These are phyloP conservation scores for Paragyromitra xinjiangensis DNA, from an alignment of 495 filamentous ascomycete genomes.

Conservation along the genomic window DNA sequence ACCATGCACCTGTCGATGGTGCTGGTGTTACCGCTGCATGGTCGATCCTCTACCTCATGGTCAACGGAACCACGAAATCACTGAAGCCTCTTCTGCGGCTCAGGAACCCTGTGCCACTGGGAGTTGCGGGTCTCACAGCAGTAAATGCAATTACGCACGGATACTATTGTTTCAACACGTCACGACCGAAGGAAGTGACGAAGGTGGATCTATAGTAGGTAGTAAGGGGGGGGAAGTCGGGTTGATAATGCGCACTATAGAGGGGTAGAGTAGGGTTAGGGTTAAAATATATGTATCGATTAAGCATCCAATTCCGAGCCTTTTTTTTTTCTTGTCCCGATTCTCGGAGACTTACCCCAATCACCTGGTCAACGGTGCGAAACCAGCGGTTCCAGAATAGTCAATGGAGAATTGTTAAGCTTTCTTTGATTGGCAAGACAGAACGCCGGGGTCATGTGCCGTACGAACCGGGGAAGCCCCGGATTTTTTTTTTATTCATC, in stretches of 20 bases:
- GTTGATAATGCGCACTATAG: background rate
- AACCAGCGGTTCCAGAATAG: constrained; percentile 6
- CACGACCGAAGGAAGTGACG: constrained; percentile 34
- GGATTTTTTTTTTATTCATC: constrained; percentile 23
- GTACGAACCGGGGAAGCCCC: constrained; percentile 21
- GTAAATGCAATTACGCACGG: constrained; percentile 68
- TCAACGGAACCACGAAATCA: constrained; percentile 74
- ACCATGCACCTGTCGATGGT: constrained; percentile 81
- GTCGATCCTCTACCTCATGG: constrained; percentile 81
- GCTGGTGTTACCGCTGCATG: constrained; percentile 87
- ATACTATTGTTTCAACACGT: constrained; percentile 48
- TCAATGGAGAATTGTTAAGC: constrained; percentile 6
- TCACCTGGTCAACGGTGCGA: constrained; percentile 17
- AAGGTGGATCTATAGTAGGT: constrained; percentile 16
- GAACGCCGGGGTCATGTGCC: constrained; percentile 8
- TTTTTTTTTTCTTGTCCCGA: background rate
- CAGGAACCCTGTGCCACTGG: constrained; percentile 71
- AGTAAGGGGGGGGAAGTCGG: background rate
- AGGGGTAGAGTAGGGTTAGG: constrained; percentile 33
- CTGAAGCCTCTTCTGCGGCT: constrained; percentile 53
- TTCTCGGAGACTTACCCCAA: constrained; percentile 15
- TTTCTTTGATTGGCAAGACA: constrained; percentile 16
- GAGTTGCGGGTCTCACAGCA: constrained; percentile 68
- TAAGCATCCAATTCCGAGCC: constrained; percentile 12
- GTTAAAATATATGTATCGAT: constrained; percentile 2